These are phyloP conservation scores for Mesostigma viride DNA, from an alignment of 139 green algal genomes.

Conservation along the genomic window DNA sequence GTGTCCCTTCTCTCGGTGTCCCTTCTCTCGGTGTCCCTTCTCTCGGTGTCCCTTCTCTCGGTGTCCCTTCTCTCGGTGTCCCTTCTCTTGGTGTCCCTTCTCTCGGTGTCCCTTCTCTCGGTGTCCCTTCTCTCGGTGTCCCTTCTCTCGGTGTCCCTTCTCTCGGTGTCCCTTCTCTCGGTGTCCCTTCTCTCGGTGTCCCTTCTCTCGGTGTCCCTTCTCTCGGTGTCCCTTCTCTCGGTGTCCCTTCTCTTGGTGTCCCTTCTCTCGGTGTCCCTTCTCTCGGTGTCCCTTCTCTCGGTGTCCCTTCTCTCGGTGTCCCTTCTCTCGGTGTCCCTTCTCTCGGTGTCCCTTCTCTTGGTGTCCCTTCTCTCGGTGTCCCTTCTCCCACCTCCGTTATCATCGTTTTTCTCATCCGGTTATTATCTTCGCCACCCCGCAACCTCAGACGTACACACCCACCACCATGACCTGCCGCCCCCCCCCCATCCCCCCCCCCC, in stretches of 20 bases:
- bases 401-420: too few species aligned
- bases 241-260: neutral
- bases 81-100: neutral
- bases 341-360: neutral
- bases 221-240: neutral
- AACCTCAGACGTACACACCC: too few species aligned
- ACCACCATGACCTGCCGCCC: too few species aligned
- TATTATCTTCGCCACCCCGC: too few species aligned
- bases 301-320: neutral
- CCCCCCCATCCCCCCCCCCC: too few species aligned
- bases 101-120: too few species aligned
- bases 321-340: neutral
- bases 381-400: too few species aligned
- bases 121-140: too few species aligned
- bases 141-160: too few species aligned
- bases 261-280: neutral
- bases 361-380: too few species aligned
- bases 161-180: too few species aligned
- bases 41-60: neutral
- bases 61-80: neutral
- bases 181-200: neutral
- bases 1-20: neutral
- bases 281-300: neutral
- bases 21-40: neutral
- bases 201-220: neutral